A percentile compares a stretch with the other conserved stretches of the same genome.
These are phyloP conservation scores for Brassica cretica DNA, from an alignment of 345 rosid genomes.

Conservation along the genomic window DNA sequence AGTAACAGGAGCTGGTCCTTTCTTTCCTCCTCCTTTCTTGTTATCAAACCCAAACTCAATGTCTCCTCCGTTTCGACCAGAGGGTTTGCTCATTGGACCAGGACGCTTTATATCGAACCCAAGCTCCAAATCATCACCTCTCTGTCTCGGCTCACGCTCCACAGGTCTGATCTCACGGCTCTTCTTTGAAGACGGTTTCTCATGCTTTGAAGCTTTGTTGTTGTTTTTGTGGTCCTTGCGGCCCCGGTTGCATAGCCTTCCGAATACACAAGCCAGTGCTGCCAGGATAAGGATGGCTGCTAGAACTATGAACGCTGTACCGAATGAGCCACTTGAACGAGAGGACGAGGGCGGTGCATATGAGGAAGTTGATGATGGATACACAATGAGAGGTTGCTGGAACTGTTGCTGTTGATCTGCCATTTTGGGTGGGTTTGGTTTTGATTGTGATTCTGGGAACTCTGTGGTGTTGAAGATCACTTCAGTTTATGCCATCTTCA, in stretches of 20 bases:
- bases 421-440: conserved; percentile 16
- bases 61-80: conserved; percentile 33
- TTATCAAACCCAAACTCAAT: conserved; percentile 42
- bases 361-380: conserved; percentile 42
- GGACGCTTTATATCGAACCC: conserved; percentile 40
- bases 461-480: not conserved
- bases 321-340: conserved; percentile 68
- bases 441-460: conserved; percentile 9
- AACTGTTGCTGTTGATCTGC: conserved; percentile 25
- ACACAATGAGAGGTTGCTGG: conserved; percentile 50
- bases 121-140: conserved; percentile 41
- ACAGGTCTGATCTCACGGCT: conserved; percentile 38
- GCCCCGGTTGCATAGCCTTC: conserved; percentile 45
- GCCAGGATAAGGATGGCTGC: conserved; percentile 41
- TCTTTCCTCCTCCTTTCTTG: conserved; percentile 37
- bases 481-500: conserved; percentile 11
- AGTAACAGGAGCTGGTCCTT: conserved; percentile 33
- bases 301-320: conserved; percentile 58
- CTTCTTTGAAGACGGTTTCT: conserved; percentile 32
- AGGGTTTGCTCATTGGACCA: conserved; percentile 30
- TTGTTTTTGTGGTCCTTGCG: conserved; percentile 23
- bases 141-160: conserved; percentile 42
- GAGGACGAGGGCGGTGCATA: conserved; percentile 37
- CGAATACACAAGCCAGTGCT: conserved; percentile 49
- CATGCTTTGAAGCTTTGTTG: conserved; percentile 32